Conservation (phyloP, 805 yeast genomes). For the Saturnispora halmiae region DNA sequence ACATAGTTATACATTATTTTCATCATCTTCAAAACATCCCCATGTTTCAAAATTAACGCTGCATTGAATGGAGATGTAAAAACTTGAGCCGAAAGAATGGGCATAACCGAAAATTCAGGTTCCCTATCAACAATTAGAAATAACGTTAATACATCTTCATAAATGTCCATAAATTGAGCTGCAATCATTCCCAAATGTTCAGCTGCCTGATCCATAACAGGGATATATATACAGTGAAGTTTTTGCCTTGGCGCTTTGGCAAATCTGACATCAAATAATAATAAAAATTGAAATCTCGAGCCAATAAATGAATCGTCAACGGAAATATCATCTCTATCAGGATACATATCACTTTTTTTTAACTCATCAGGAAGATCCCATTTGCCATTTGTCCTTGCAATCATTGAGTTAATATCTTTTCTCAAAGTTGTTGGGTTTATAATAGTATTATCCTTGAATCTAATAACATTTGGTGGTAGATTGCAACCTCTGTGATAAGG, state of each 20-base stretch:
- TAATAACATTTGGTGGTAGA: slow-evolving; percentile 15
- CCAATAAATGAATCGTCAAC: slow-evolving; percentile 26
- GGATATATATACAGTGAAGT: slow-evolving; percentile 56
- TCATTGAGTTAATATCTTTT: slow-evolving; percentile 22
- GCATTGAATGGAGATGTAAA: slow-evolving; percentile 86
- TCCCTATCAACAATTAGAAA: slow-evolving; percentile 73
- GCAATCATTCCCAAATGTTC: slow-evolving; percentile 50
- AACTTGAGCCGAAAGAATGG: slow-evolving; percentile 70
- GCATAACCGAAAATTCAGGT: slow-evolving; percentile 71
- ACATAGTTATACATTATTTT: slow-evolving; percentile 57
- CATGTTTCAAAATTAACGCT: slow-evolving; percentile 49
- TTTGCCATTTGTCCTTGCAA: slow-evolving; percentile 18
- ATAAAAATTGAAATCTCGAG: slow-evolving; percentile 49
- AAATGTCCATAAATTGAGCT: slow-evolving; percentile 76
- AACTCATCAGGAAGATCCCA: slow-evolving; percentile 42
- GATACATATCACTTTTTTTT: slow-evolving; percentile 41
- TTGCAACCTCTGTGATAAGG: slow-evolving; percentile 51
- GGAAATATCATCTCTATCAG: slow-evolving; percentile 16
- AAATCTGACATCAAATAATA: slow-evolving; percentile 60
- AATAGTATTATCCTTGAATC: slow-evolving; percentile 26
- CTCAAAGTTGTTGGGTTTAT: slow-evolving; percentile 18
- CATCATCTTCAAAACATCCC: slow-evolving; percentile 53
- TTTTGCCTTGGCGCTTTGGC: slow-evolving; percentile 54
- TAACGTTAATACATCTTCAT: slow-evolving; percentile 65
- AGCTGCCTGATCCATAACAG: slow-evolving; percentile 53